These are phyloP conservation scores for Fusarium dlaminii DNA, from an alignment of 2,329 filamentous ascomycete species.

Conservation along the genomic window DNA sequence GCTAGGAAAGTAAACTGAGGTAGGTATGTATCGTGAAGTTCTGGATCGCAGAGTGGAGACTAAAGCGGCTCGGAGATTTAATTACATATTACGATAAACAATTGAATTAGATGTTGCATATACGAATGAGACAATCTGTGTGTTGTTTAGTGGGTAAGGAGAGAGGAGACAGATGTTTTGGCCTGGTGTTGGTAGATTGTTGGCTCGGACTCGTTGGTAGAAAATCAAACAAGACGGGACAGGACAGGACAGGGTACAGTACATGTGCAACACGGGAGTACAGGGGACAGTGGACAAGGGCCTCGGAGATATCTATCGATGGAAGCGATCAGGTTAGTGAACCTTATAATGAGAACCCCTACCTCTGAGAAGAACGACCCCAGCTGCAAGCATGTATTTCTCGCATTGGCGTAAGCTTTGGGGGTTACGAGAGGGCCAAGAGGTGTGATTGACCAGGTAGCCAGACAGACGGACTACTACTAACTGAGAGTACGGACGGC, in stretches of 20 bases:
- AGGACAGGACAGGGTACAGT: not conserved
- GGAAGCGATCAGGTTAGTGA: not conserved
- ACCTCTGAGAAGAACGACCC: not conserved
- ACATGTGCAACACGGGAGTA: not conserved
- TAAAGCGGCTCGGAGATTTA: constrained; percentile 22
- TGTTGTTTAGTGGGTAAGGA: not conserved
- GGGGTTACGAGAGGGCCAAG: not conserved
- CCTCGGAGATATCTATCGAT: not conserved
- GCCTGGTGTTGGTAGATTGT: not conserved
- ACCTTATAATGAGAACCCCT: not conserved
- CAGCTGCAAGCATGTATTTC: constrained; percentile 8
- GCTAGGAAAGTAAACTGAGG: not conserved
- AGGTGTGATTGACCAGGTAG: not conserved
- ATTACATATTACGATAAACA: not conserved
- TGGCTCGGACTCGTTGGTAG: not conserved
- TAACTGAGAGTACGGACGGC: not conserved
- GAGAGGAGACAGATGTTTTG: not conserved
- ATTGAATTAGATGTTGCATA: not conserved
- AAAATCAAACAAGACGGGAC: constrained; percentile 24
- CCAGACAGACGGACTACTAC: not conserved
- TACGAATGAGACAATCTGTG: not conserved
- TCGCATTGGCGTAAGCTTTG: not conserved
- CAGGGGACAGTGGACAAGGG: not conserved
- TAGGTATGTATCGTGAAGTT: not conserved
- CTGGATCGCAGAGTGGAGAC: constrained; percentile 15